These are phyloP conservation scores for Botrytis squamosa DNA, from an alignment of 2,329 filamentous ascomycete species.

Conservation along the genomic window DNA sequence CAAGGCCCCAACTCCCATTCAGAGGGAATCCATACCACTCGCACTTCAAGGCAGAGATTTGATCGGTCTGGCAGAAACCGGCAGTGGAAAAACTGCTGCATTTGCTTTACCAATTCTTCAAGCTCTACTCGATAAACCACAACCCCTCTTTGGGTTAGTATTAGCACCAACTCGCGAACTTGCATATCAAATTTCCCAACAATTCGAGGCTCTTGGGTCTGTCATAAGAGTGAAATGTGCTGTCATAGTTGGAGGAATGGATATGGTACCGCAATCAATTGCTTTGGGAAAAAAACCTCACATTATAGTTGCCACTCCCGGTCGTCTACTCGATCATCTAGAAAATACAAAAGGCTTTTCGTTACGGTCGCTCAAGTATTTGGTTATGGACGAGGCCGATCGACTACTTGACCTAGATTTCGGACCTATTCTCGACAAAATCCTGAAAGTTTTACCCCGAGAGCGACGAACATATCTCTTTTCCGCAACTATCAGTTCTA, in stretches of 20 bases:
- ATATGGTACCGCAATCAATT: constrained; percentile 91
- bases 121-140: constrained; percentile 82
- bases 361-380: constrained; percentile 74
- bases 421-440: constrained; percentile 87
- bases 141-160: constrained; percentile 82
- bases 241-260: constrained; percentile 88
- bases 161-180: constrained; percentile 92
- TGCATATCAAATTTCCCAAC: constrained; percentile 84
- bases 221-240: constrained; percentile 84
- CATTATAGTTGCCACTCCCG: constrained; percentile 88
- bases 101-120: constrained; percentile 93
- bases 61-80: constrained; percentile 92
- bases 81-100: constrained; percentile 92
- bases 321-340: constrained; percentile 83
- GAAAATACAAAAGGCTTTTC: constrained; percentile 98
- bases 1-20: constrained; percentile 85
- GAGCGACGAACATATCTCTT: constrained; percentile 84
- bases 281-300: constrained; percentile 95
- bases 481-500: constrained; percentile 89
- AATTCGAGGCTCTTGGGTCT: constrained; percentile 83
- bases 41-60: constrained; percentile 81
- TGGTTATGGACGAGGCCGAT: constrained; percentile 96
- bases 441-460: constrained; percentile 81
- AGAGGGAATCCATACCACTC: constrained; percentile 76
- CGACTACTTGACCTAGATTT: constrained; percentile 91